Evolutionary conservation across 2,329 filamentous ascomycete species (phyloP).

Genomic region (Sphaceloma murrayae): DNA sequence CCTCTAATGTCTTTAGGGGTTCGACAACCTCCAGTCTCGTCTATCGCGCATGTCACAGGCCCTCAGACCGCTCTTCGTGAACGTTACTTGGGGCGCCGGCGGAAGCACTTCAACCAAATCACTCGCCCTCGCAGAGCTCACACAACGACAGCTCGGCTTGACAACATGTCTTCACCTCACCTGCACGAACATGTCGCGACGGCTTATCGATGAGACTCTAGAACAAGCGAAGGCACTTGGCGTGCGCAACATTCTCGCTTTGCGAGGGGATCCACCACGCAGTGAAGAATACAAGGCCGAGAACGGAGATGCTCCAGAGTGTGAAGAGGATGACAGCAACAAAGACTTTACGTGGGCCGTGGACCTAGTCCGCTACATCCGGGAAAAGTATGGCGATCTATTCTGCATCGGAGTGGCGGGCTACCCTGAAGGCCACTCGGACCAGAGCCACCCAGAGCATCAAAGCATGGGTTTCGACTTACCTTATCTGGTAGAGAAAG

Average conservation of each 20-base stretch:
- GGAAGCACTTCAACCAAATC: constrained; percentile 86
- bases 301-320: constrained; percentile 37
- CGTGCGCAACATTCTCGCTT: constrained; percentile 84
- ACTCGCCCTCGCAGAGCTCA: constrained; percentile 87
- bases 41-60: constrained; percentile 91
- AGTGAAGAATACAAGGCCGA: constrained; percentile 75
- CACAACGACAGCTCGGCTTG: constrained; percentile 80
- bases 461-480: constrained; percentile 59
- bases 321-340: constrained; percentile 52
- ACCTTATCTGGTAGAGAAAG: constrained; percentile 83
- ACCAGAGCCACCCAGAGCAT: constrained; percentile 78
- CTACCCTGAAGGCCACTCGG: constrained; percentile 91
- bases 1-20: constrained; percentile 48
- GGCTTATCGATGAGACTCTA: constrained; percentile 75
- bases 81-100: constrained; percentile 95
- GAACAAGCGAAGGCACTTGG: constrained; percentile 85
- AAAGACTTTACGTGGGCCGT: constrained; percentile 80
- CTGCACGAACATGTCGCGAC: constrained; percentile 92
- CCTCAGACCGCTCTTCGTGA: constrained; percentile 85
- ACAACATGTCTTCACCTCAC: constrained; percentile 95
- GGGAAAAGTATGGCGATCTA: constrained; percentile 76
- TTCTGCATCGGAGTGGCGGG: constrained; percentile 93
- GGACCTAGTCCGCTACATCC: constrained; percentile 84
- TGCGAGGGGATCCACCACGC: constrained; percentile 83
- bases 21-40: constrained; percentile 84